Base-by-base conservation (phyloP, 148 eudicot species). In the Camellia granthamiana region DNA sequence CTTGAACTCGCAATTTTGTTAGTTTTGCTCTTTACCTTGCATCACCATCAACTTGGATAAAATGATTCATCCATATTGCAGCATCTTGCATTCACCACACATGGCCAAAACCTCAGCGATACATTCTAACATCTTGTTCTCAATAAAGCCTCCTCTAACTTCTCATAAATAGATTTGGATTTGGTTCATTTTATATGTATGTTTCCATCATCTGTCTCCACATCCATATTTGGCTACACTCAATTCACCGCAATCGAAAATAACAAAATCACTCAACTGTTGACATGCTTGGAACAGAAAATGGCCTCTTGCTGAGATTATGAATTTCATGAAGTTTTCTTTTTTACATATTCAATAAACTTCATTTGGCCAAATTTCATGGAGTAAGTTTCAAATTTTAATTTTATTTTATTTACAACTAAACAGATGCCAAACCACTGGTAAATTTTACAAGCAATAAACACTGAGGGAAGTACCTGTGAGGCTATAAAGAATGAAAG, bases 401-500 rank as follows among this genome's bases (percentile, higher is more conserved):
- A 15, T 43, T 58, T 41, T 14, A 59, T 74, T 59, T 42, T 19
- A 75, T 15, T n/a, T 60, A 60, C 38, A 59, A 42, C 30, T 59
- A 42, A 46, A 19, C 67, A 60, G 8, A 18, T 42, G 9, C 7
- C 47, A 18, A 59, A 75, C 9, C 54, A 5, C 6, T n/a, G 7
- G 54, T 3, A 54, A 16, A 75, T 15, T 75, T 43, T 75, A 6
- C 78, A 41, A 16, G 51, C 41, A 1, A 38, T 59, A 16, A 60
- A 43, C 15, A 75, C 41, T 15, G 61, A 74, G 10, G 77, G 21
- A 9, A 16, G 23, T 58, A 74, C 77, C 77, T 74, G 64, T 74
- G 49, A 74, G 77, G 77, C 77, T 74, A 56, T 74, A 74, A 74
- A 74, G 77, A 74, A 74, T 74, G 77, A 74, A 74, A 6, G 77